Conservation (phyloP, 2,329 filamentous ascomycete species). For the Thielaviopsis euricoi region DNA sequence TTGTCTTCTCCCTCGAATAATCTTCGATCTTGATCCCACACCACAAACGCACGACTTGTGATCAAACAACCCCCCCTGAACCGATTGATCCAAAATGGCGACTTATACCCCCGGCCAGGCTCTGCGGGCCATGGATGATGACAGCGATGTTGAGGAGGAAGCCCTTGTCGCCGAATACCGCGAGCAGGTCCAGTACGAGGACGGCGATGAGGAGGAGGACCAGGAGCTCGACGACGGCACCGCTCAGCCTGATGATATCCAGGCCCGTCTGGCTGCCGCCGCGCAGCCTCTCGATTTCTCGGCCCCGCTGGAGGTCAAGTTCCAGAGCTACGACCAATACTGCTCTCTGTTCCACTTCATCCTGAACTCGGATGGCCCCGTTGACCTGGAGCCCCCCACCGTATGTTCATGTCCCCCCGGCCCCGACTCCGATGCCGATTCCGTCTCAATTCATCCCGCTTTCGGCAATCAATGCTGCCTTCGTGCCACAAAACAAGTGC, state of each 20-base stretch:
- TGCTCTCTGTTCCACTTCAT: conserved; percentile 99
- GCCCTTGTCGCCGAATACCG: conserved; percentile 88
- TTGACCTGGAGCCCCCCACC: conserved; percentile 90
- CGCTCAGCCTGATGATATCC: conserved; percentile 74
- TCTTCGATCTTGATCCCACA: not conserved
- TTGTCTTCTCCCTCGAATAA: conserved; percentile 1
- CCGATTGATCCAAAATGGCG: conserved; percentile 9
- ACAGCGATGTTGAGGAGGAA: conserved; percentile 93
- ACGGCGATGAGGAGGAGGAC: conserved; percentile 53
- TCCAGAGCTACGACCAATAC: conserved; percentile 98
- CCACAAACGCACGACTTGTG: not conserved
- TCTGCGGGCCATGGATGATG: conserved; percentile 31
- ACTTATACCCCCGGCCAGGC: conserved; percentile 8
- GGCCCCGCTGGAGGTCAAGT: conserved; percentile 89
- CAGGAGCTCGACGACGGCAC: conserved; percentile 32
- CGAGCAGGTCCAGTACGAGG: conserved; percentile 90
- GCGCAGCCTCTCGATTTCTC: conserved; percentile 93
- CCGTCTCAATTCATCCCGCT: not conserved
- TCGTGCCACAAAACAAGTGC: not conserved
- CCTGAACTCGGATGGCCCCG: conserved; percentile 95
- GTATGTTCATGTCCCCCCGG: conserved; percentile 38
- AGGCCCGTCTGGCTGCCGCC: conserved; percentile 77
- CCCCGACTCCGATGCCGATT: not conserved
- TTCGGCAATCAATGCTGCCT: not conserved
- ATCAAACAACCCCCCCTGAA: not conserved